phyloP scores from a whole-genome alignment of 148 eudicot genomes.

The Rheum nobile region DNA sequence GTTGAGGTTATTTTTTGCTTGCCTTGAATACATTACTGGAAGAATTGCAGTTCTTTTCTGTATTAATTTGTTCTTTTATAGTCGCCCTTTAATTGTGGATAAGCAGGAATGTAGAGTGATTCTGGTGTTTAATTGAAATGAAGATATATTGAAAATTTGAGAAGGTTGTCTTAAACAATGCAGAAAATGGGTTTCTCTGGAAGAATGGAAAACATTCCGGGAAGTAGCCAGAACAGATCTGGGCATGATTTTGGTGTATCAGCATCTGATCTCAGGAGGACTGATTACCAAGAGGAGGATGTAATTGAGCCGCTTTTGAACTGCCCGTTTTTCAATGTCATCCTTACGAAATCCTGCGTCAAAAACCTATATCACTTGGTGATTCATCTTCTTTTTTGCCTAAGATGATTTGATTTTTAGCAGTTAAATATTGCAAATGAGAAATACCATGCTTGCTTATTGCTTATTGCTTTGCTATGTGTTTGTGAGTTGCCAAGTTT shows the following conservation, averaged over 20 bases:
- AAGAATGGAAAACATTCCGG: not conserved
- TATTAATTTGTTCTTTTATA: not conserved
- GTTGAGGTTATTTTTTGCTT: not conserved
- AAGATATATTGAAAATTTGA: not conserved
- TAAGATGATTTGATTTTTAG: not conserved
- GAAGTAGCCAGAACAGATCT: not conserved
- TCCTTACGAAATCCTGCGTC: not conserved
- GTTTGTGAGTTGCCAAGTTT: not conserved
- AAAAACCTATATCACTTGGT: not conserved
- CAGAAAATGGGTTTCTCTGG: not conserved
- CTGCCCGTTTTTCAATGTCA: not conserved
- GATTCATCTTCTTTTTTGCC: not conserved
- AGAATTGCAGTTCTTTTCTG: not conserved
- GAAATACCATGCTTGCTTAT: not conserved
- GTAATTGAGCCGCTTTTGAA: slow-evolving; percentile 1
- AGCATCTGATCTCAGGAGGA: not conserved
- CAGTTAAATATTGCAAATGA: not conserved
- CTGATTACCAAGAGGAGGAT: not conserved
- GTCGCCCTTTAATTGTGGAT: not conserved
- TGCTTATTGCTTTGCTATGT: not conserved
- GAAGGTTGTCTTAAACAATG: not conserved
- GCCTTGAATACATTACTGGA: not conserved
- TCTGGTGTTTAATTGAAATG: not conserved
- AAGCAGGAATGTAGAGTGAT: not conserved
- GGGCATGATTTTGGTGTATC: not conserved